Base-by-base conservation (phyloP, 2,329 filamentous ascomycete genomes). In the Aspergillus sergii region DNA sequence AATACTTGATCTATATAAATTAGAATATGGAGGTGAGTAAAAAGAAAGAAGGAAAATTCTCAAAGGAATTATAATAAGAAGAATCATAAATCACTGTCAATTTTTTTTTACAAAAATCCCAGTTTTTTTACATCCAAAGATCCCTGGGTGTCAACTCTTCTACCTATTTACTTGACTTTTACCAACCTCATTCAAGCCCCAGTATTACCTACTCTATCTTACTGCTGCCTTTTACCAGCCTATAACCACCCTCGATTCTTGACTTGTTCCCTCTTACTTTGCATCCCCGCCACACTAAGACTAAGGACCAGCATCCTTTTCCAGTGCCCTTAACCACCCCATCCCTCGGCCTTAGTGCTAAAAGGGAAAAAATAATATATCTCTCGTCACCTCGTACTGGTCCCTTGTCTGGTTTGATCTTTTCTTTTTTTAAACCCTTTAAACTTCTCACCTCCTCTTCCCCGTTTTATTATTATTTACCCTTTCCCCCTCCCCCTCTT, bases 211-310 rank as follows among this genome's bases (percentile, higher is more conserved):
- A 30, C 21, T 30, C 4, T 30, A 41, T 41, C 39, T 55, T 39
- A 36, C 21, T 55, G 21, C 21, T 39, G 16, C 21, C 21, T 43
- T 58, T 58, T 51, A 58, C 30, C 59, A 59, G 23, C 23, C 48
- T 53, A 51, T 57, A 30, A 32, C 36, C 48, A 39, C 48, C 36
- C 54, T 61, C 45, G 32, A 53, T 53, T 53, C 50, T 32, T 30
- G 21, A 39, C 51, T 26, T 34, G n/a, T 39, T 34, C 51, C 51
- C 34, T 34, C 60, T 54, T 51, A 53, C 48, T 53, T 51, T 54
- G 59, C 53, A 41, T 58, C 46, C 60, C 68, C 68, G 66, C 68
- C 68, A 69, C 68, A 62, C 68, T 61, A 64, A 58, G 60, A 62
- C 68, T 61, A 64, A 58, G 60, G 50, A 51, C 63, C 64, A 61